phyloP scores from a whole-genome alignment of 2,329 filamentous ascomycete species.

The Diaporthe vexans region DNA sequence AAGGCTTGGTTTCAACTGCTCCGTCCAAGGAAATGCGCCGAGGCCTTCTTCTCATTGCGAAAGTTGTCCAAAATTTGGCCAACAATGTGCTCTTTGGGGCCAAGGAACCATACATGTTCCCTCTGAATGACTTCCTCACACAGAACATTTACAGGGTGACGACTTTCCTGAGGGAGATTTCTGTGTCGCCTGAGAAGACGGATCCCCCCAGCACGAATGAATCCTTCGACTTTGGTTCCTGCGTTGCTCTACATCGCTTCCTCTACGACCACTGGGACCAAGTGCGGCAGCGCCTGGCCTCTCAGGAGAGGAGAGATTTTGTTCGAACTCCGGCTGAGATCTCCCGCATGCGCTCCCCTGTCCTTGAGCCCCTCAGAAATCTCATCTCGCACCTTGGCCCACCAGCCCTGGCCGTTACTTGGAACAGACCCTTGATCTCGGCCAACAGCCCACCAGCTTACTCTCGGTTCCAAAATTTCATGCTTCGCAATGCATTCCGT shows the following conservation, averaged over 20 bases:
- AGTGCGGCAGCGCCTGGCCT: constrained; percentile 73
- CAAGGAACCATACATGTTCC: constrained; percentile 81
- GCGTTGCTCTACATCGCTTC: constrained; percentile 77
- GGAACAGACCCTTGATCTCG: constrained; percentile 77
- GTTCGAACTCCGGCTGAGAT: constrained; percentile 68
- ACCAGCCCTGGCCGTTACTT: constrained; percentile 76
- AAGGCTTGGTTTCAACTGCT: constrained; percentile 71
- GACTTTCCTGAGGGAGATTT: constrained; percentile 76
- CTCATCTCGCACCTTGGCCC: constrained; percentile 77
- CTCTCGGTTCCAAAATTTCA: constrained; percentile 79
- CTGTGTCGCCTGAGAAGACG: constrained; percentile 64
- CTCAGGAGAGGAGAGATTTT: constrained; percentile 70
- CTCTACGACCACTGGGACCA: constrained; percentile 81
- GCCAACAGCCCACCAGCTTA: constrained; percentile 74
- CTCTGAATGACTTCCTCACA: constrained; percentile 77
- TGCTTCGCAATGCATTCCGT: constrained; percentile 77
- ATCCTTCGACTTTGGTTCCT: constrained; percentile 79
- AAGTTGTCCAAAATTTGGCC: constrained; percentile 79
- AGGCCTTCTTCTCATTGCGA: constrained; percentile 77
- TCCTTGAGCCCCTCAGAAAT: constrained; percentile 71
- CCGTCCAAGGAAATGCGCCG: constrained; percentile 79
- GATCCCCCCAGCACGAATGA: constrained; percentile 60
- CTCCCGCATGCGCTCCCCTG: constrained; percentile 65
- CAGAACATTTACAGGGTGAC: constrained; percentile 78
- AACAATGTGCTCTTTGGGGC: constrained; percentile 81